Evolutionary conservation across 2,329 filamentous ascomycete genomes (phyloP).

Genomic region (Aurifilum marmelostoma): DNA sequence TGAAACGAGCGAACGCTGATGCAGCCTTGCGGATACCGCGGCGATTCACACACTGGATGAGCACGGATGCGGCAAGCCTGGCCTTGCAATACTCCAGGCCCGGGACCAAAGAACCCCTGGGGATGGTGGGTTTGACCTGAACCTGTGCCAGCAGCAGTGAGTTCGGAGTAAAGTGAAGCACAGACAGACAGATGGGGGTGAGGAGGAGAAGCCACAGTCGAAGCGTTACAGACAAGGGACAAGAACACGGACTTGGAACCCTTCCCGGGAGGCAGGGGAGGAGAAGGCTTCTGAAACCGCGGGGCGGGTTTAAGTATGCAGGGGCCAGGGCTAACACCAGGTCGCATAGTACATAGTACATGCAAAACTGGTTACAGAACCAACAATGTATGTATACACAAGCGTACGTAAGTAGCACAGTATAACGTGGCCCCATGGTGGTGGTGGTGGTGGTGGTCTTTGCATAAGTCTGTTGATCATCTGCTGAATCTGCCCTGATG

Average conservation of each 20-base stretch:
- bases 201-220: background rate
- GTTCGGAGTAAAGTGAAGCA: background rate
- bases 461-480: background rate
- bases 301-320: background rate
- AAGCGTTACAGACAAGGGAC: background rate
- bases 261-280: background rate
- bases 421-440: no score
- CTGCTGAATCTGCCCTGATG: slow-evolving; percentile 3
- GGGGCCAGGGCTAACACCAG: background rate
- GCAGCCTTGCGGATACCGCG: slow-evolving; percentile 21
- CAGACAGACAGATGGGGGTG: background rate
- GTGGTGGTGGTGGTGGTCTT: no score
- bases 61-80: background rate
- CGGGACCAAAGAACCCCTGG: background rate
- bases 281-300: background rate
- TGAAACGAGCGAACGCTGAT: slow-evolving; percentile 23
- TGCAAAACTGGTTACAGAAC: background rate
- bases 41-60: slow-evolving; percentile 5
- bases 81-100: background rate
- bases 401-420: background rate
- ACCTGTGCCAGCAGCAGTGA: background rate
- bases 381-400: background rate
- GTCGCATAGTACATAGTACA: background rate
- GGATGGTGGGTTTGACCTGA: background rate
- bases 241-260: background rate